A percentile compares a stretch with the other conserved stretches of the same genome.
Conservation (phyloP, 768 basidiomycete species). For the Lactarius tabidus region DNA sequence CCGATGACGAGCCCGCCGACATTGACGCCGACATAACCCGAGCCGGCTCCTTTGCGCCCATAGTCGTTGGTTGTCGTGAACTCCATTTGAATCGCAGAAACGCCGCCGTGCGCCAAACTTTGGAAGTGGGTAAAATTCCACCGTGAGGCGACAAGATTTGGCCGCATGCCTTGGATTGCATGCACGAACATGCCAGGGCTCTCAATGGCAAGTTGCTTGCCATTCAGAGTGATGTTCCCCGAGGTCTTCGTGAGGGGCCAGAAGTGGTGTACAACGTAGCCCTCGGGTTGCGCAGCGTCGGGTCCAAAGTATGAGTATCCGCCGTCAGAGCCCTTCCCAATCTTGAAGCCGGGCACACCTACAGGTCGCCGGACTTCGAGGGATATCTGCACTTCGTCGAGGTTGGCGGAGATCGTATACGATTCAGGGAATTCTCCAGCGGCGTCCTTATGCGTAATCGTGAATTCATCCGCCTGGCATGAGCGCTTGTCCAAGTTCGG, state of each 20-base stretch:
- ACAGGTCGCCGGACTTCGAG: conserved; percentile 68
- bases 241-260: conserved; percentile 67
- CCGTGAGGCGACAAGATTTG: conserved; percentile 83
- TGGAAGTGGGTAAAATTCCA: conserved; percentile 98
- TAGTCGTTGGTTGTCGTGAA: conserved; percentile 79
- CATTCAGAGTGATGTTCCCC: conserved; percentile 67
- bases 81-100: conserved; percentile 93
- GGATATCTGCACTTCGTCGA: conserved; percentile 77
- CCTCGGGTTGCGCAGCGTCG: conserved; percentile 64
- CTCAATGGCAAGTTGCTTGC: conserved; percentile 50
- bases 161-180: conserved; percentile 98
- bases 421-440: conserved; percentile 65
- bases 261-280: conserved; percentile 88
- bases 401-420: conserved; percentile 76
- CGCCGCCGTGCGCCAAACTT: conserved; percentile 63
- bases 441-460: conserved; percentile 61
- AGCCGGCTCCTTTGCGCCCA: conserved; percentile 74
- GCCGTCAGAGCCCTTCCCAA: conserved; percentile 83
- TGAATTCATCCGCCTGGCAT: conserved; percentile 80
- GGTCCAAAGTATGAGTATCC: conserved; percentile 87
- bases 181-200: conserved; percentile 87
- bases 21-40: conserved; percentile 81
- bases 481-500: conserved; percentile 81
- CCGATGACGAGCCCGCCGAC: conserved; percentile 81
- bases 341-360: conserved; percentile 80